phyloP scores from a whole-genome alignment of 768 basidiomycete genomes.

The Calocybe cyanea region DNA sequence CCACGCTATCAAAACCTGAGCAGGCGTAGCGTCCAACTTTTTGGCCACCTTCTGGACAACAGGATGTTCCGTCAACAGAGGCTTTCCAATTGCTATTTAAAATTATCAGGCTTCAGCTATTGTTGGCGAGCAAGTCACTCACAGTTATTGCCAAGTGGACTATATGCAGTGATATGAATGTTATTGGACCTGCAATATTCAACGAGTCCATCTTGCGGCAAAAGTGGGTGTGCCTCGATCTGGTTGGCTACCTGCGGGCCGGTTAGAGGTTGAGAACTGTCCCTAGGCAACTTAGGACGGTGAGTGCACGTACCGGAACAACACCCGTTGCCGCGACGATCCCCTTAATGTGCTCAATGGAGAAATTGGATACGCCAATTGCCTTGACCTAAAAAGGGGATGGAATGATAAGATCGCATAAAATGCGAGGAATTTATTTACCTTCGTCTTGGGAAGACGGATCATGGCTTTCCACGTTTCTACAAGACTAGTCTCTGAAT shows the following conservation, averaged over 20 bases:
- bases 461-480: slow-evolving; percentile 86
- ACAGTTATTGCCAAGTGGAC: slow-evolving; percentile 82
- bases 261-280: background rate
- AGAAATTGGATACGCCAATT: slow-evolving; percentile 85
- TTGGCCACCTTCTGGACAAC: slow-evolving; percentile 60
- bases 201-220: slow-evolving; percentile 71
- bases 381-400: slow-evolving; percentile 45
- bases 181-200: slow-evolving; percentile 64
- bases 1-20: slow-evolving; percentile 85
- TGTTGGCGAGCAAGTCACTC: slow-evolving; percentile 22
- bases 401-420: slow-evolving; percentile 1
- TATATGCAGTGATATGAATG: slow-evolving; percentile 65
- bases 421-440: slow-evolving; percentile 16
- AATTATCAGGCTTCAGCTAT: background rate
- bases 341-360: slow-evolving; percentile 56
- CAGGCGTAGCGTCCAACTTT: slow-evolving; percentile 60
- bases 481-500: slow-evolving; percentile 54
- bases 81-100: slow-evolving; percentile 42
- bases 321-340: slow-evolving; percentile 69
- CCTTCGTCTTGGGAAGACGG: slow-evolving; percentile 68
- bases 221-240: slow-evolving; percentile 78
- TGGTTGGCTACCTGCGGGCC: slow-evolving; percentile 60
- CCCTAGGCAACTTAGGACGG: background rate
- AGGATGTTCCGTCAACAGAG: slow-evolving; percentile 65
- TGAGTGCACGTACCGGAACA: slow-evolving; percentile 49